Conservation (phyloP, 225 moss, liverwort and hornwort genomes). For the Bryum argenteum region DNA sequence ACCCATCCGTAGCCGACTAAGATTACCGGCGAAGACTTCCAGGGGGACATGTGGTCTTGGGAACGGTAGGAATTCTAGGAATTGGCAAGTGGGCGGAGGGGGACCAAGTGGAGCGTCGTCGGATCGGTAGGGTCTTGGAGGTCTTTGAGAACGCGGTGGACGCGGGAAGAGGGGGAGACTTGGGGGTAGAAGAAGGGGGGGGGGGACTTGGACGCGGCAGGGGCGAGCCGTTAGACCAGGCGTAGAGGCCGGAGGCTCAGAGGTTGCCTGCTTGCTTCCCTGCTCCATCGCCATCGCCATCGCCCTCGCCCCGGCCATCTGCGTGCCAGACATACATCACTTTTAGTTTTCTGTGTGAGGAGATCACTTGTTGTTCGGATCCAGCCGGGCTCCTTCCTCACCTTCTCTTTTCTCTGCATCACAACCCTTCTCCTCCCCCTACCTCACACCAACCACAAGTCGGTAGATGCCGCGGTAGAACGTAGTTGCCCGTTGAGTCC, state of each 20-base stretch:
- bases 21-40: background rate
- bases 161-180: constrained; percentile 7
- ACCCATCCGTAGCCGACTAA: background rate
- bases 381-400: constrained; percentile 8
- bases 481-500: constrained; percentile 11
- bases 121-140: too few species aligned
- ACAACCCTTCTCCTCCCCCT: background rate
- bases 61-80: constrained; percentile 19
- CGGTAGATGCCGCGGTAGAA: constrained; percentile 27
- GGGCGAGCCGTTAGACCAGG: constrained; percentile 47
- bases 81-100: background rate
- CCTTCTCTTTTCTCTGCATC: background rate
- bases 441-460: background rate
- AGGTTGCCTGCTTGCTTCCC: constrained; percentile 6
- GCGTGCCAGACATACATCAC: constrained; percentile 21
- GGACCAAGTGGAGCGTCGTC: background rate
- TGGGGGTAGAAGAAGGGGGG: background rate
- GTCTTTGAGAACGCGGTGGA: background rate
- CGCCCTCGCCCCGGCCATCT: constrained; percentile 23
- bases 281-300: constrained; percentile 32
- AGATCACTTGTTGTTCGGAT: background rate
- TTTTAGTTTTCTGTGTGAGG: constrained; percentile 22
- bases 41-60: constrained; percentile 9
- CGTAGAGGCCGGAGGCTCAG: constrained; percentile 18
- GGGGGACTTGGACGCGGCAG: constrained; percentile 24